A percentile compares a stretch with the other conserved stretches of the same genome.
phyloP scores from a whole-genome alignment of 2,329 filamentous ascomycete genomes.

The Trichoderma gracile region DNA sequence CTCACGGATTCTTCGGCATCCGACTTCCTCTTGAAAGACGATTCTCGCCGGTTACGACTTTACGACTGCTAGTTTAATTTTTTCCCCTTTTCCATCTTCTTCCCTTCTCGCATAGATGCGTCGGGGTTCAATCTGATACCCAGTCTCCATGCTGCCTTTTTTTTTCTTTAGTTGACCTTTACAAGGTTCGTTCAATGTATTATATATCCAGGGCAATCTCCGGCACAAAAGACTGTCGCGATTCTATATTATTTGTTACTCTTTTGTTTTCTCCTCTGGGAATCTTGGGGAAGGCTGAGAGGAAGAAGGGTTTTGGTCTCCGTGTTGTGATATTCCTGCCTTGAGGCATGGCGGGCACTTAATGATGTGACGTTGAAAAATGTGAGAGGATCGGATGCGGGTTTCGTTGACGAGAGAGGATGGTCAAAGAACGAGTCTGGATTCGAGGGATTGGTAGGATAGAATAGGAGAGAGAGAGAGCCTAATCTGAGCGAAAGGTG shows the following conservation, averaged over 20 bases:
- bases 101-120: constrained; percentile 22
- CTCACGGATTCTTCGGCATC: constrained; percentile 16
- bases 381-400: background rate
- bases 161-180: constrained; percentile 2
- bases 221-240: constrained; percentile 33
- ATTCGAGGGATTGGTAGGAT: too few relatives aligned
- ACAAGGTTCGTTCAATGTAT: constrained; percentile 34
- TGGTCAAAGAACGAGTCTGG: too few relatives aligned
- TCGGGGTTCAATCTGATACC: constrained; percentile 25
- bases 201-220: constrained; percentile 36
- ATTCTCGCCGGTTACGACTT: constrained; percentile 35
- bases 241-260: constrained; percentile 20
- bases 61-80: constrained; percentile 41
- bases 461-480: constrained; percentile 28
- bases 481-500: constrained; percentile 32
- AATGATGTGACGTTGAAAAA: background rate
- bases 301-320: background rate
- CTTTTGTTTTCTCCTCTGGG: background rate
- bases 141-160: constrained; percentile 1
- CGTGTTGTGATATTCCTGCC: background rate
- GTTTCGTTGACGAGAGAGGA: background rate
- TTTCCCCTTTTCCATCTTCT: background rate
- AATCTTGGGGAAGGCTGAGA: constrained; percentile 6
- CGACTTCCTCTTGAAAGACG: constrained; percentile 22
- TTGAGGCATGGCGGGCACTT: background rate